Evolutionary conservation across 495 filamentous ascomycete species (phyloP), one percentile per base, ranked within the genome.

Genomic region (Penicillium soppii): DNA sequence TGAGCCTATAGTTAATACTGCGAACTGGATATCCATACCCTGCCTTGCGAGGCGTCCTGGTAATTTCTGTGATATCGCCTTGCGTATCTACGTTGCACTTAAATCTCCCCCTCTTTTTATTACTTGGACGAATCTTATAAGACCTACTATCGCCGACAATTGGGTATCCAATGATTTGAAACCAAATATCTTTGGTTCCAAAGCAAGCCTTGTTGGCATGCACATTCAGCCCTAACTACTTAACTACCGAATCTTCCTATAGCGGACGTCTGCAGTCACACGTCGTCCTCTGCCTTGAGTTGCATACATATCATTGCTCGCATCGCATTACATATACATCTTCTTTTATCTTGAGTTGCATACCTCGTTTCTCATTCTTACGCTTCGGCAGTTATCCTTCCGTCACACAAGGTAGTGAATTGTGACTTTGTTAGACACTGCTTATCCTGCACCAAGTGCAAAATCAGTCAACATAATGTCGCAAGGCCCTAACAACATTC

Each of bases 21-120:
- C 52, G 51, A n/a, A 62, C 47, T 51, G 50, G 50, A 54, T 54
- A 43, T 61, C 58, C 61, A 52, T 51, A 42, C 53, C 59, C 64
- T 71, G 66, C 68, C 71, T 73, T 52, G 66, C 65, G 58, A 72
- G 68, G 68, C 69, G 66, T 55, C 63, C 53, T 62, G 54, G 44
- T 56, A 56, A 38, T 57, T 45, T 56, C 54, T 50, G 62, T 66
- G 58, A 68, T 67, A 62, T 67, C 58, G 45, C 53, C 32, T 52
- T 54, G 50, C 32, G 35, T 54, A 56, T 56, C 58, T 52, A 54
- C 53, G 48, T 55, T 63, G 22, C 44, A 50, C 43, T 49, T 36
- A 9, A 33, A 21, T 33, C 35, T 44, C 47, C 47, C 54, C 57
- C 40, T 19, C 49, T 42, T 41, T 54, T 50, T 35, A 29, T 39